Base-by-base conservation (phyloP, 257 asterid genomes). In the Rehmannia glutinosa region DNA sequence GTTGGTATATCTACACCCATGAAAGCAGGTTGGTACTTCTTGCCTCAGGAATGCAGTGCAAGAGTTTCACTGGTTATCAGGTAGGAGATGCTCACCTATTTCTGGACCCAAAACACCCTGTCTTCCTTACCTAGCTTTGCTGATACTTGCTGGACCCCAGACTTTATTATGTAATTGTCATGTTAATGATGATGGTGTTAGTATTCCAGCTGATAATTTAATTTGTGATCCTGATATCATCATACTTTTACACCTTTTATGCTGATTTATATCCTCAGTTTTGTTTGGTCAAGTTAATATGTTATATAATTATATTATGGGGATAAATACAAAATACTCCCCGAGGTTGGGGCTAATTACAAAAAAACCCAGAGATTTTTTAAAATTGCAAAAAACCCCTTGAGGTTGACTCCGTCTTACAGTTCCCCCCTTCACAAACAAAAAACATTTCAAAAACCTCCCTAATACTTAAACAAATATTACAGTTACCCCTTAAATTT, bases 1-100 rank as follows among this genome's bases (percentile, higher is more conserved):
- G 85, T 66, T 93, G 99, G 99, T 90, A 86, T 79, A 77, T 83
- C 70, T 93, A 93, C 78, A 93, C 97, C 8, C 99, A 90, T 76
- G 99, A 93, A 78, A 93, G 99, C 79, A 87, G 96, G 83, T 66
- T 93, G 92, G 96, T 93, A 82, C 89, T 90, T 68, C 95, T 93
- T 66, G 94, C 99, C 55, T 82, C 96, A 4, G 99, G 99, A 75
- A 75, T 82, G 87, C 97, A 88, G 79, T 83, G 89, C 92, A 90
- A 82, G 87, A 86, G 83, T 79, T 78, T 88, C 50, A 85, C 87
- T 17, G 99, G 97, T 61, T 90, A 80, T 86, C 99, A 93, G 99
- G 99, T 93, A 75, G 71, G 80, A 63, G 75, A 67, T 60, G 17
- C 65, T 47, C 25, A 45, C 62, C 52, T 69, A 38, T 35, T 71